phyloP scores from a whole-genome alignment of 345 rosid genomes.

The Salix caprea region DNA sequence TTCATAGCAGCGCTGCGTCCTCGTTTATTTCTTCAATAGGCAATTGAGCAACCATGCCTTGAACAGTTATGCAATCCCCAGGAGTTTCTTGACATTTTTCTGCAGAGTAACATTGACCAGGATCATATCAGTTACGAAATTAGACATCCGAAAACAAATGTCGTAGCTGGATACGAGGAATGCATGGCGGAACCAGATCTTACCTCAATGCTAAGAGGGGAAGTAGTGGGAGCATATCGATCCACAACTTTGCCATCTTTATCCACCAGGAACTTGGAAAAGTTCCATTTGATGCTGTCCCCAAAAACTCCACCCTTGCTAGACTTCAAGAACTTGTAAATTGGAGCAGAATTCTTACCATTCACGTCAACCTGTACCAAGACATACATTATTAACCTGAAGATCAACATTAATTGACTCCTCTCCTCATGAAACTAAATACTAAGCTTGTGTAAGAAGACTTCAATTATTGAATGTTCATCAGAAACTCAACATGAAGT shows the following conservation, averaged over 20 bases:
- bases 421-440: neutral
- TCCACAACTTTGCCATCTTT: constrained; percentile 71
- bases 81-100: constrained; percentile 72
- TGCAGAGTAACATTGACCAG: constrained; percentile 24
- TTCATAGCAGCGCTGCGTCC: neutral
- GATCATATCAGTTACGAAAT: neutral
- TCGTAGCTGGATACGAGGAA: neutral
- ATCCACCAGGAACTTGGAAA: constrained; percentile 74
- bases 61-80: constrained; percentile 24
- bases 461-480: neutral
- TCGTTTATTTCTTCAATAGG: neutral
- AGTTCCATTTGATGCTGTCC: constrained; percentile 80
- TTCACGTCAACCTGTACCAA: constrained; percentile 72
- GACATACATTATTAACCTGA: neutral
- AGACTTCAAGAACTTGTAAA: constrained; percentile 80
- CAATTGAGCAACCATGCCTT: neutral
- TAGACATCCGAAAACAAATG: neutral
- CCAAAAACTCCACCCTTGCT: constrained; percentile 79
- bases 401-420: neutral
- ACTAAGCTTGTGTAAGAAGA: neutral
- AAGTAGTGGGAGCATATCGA: constrained; percentile 90
- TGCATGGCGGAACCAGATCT: neutral
- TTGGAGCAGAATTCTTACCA: constrained; percentile 63
- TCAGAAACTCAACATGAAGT: neutral
- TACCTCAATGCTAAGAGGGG: constrained; percentile 94